These are phyloP conservation scores for Hymenoscyphus albidus DNA, from an alignment of 2,329 filamentous ascomycete species.

Conservation along the genomic window DNA sequence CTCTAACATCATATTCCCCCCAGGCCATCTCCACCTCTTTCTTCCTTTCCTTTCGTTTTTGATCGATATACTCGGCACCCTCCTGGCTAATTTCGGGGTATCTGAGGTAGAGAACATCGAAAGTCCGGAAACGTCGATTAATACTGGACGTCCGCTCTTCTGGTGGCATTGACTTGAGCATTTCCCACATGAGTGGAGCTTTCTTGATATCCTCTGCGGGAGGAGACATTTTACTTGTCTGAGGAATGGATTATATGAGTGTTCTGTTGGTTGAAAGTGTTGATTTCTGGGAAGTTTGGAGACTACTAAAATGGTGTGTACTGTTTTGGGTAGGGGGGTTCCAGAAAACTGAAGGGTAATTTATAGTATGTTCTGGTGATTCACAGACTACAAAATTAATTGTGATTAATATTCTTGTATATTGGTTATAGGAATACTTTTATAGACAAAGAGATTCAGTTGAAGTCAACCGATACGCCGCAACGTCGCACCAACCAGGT, in stretches of 20 bases:
- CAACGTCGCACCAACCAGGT: not conserved
- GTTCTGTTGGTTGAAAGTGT: not conserved
- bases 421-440: not conserved
- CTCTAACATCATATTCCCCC: no score
- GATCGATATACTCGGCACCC: not conserved
- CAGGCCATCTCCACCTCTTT: no score
- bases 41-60: not conserved
- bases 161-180: not conserved
- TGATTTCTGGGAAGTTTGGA: not conserved
- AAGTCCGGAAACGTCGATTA: not conserved
- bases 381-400: not conserved
- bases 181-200: not conserved
- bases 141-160: not conserved
- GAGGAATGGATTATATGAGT: not conserved
- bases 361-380: not conserved
- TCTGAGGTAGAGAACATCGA: not conserved
- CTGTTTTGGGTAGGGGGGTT: not conserved
- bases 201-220: not conserved
- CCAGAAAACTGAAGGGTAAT: not conserved
- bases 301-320: not conserved
- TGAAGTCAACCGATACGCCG: not conserved
- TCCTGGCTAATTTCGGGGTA: not conserved
- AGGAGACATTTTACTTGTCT: not conserved
- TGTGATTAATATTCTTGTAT: not conserved
- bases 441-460: not conserved